Conservation (phyloP, 495 filamentous ascomycete species). For the Glarea lozoyensis region DNA sequence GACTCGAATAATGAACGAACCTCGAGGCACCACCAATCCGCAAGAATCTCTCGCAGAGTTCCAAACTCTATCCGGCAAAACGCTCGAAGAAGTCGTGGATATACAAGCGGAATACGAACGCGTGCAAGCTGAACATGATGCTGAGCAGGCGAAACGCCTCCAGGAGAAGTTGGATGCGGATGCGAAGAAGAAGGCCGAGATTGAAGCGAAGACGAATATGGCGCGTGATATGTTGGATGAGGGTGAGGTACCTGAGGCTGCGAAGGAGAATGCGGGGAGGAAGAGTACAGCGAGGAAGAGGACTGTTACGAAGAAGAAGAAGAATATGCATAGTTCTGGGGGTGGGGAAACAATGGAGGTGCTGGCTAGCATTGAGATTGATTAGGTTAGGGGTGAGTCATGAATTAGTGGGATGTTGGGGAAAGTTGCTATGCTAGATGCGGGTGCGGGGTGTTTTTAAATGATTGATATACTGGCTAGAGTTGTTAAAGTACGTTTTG, state of each 20-base stretch:
- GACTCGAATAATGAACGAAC: conserved; percentile 55
- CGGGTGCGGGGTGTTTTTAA: no score
- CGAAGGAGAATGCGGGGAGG: conserved; percentile 13
- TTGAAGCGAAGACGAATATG: conserved; percentile 3
- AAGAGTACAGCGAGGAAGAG: conserved; percentile 4
- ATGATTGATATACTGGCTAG: no score
- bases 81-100: conserved; percentile 45
- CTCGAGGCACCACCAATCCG: conserved; percentile 49
- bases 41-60: conserved; percentile 63
- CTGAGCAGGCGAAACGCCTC: conserved; percentile 35
- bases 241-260: conserved; percentile 3
- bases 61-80: conserved; percentile 49
- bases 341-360: conserved; percentile 19
- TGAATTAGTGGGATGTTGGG: neutral
- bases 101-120: conserved; percentile 63
- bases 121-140: conserved; percentile 58
- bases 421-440: neutral
- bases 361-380: conserved; percentile 5
- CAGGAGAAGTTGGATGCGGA: conserved; percentile 36
- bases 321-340: conserved; percentile 8
- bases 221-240: conserved; percentile 7
- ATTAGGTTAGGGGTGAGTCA: neutral
- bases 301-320: conserved; percentile 12
- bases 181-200: conserved; percentile 36
- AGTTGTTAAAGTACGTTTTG: no score